Evolutionary conservation across 768 basidiomycete genomes (phyloP).

Genomic region (Amanita exitialis): DNA sequence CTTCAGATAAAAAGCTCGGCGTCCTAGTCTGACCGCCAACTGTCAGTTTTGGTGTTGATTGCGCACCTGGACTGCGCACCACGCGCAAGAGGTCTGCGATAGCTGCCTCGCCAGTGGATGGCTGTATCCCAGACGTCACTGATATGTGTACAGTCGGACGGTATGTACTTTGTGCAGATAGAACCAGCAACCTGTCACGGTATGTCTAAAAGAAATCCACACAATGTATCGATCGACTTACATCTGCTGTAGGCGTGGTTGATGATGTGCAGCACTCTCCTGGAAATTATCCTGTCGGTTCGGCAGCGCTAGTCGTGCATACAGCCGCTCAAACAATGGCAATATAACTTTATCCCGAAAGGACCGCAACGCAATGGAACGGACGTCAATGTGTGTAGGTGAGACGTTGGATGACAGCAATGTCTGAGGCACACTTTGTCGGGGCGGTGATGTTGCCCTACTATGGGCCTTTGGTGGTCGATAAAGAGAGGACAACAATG

Average conservation of each 20-base stretch:
- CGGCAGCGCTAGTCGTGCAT: conserved; percentile 42
- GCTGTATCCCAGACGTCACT: conserved; percentile 43
- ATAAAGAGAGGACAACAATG: conserved; percentile 57
- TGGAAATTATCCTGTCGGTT: conserved; percentile 47
- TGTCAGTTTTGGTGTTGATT: conserved; percentile 16
- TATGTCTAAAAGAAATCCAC: not conserved
- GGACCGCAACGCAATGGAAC: conserved; percentile 66
- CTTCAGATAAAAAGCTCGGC: conserved; percentile 65
- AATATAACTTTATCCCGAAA: conserved; percentile 77
- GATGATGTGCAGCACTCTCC: conserved; percentile 45
- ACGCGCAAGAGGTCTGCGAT: conserved; percentile 56
- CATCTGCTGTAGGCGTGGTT: conserved; percentile 78
- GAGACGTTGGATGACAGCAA: conserved; percentile 28
- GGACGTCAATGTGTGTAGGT: conserved; percentile 62
- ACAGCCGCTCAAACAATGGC: conserved; percentile 48
- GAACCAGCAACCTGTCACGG: conserved; percentile 53
- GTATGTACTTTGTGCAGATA: conserved; percentile 60
- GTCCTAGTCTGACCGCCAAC: conserved; percentile 23
- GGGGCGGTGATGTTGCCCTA: conserved; percentile 36
- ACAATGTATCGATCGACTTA: conserved; percentile 20
- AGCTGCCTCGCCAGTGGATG: conserved; percentile 57
- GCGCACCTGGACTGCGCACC: conserved; percentile 24
- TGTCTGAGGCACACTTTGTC: conserved; percentile 34
- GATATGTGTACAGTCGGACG: conserved; percentile 50
- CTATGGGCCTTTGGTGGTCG: conserved; percentile 51